Base-by-base conservation (phyloP, 116 monocot genomes). In the Dioscorea cayenensis region DNA sequence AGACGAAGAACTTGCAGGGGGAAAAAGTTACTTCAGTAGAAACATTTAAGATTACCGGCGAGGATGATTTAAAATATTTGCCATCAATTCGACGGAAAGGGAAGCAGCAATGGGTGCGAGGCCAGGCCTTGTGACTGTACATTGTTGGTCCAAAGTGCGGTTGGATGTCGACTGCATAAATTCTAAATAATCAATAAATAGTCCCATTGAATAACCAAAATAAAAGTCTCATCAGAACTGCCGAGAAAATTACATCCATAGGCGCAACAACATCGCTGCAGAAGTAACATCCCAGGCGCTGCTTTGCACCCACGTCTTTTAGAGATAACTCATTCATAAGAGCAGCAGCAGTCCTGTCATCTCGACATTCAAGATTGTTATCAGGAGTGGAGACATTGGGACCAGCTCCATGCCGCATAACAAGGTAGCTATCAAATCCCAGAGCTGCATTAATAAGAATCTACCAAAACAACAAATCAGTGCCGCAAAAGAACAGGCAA, bases 251-350 rank as follows among this genome's bases (percentile, higher is more conserved):
- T 90, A 97, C 97, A 86, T 97, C 93, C n/a, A 89, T 78, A 36
- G 97, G 93, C 78, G 97, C 97, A 78, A 97, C 89, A 51, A 97
- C 94, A 77, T 97, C 97, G 78, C 76, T 93, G 84, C 97, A 97
- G 77, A 97, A 97, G 76, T 93, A 97, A 74, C 97, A 97, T 29
- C 97, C 97, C 28, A 97, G 58, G n/a, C 90, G 84, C 48, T n/a
- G 79, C 29, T 49, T 62, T 43, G 49, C 36, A 72, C 76, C 51
- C 29, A 67, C 83, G 72, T 69, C 66, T 64, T 36, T 51, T 60
- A 69, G 65, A 49, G 82, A 77, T 63, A 71, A 76, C 11, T 49
- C 79, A 17, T 79, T 78, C 51, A 80, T 76, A 25, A 81, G 50
- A 36, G 74, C 60, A 71, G 20, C 21, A 25, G 69, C 11, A 29